A percentile compares a stretch with the other conserved stretches of the same genome.
Evolutionary conservation across 2,329 filamentous ascomycete species (phyloP).

Genomic region (Chaetomium strumarium): DNA sequence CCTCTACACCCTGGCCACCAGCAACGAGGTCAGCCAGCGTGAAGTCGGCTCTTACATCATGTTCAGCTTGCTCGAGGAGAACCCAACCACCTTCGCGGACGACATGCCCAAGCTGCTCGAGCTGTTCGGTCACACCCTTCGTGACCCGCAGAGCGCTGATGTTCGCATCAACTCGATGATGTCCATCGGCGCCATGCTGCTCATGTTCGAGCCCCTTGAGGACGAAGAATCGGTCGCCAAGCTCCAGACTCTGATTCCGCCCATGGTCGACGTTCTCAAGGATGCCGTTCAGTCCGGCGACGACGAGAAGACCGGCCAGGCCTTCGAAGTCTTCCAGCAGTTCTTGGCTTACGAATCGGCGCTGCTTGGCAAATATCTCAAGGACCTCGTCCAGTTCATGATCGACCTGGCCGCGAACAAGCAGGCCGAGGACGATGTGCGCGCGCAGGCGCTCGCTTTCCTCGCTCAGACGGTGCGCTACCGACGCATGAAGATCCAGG

Average conservation of each 20-base stretch:
- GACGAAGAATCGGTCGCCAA: constrained; percentile 65
- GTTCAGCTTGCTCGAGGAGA: constrained; percentile 82
- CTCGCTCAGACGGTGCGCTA: constrained; percentile 88
- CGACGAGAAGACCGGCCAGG: constrained; percentile 81
- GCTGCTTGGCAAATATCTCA: constrained; percentile 78
- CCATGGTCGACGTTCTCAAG: constrained; percentile 87
- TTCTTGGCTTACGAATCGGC: constrained; percentile 84
- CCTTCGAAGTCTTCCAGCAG: constrained; percentile 96
- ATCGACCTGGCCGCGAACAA: constrained; percentile 75
- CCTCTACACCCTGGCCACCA: constrained; percentile 73
- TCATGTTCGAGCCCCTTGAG: constrained; percentile 84
- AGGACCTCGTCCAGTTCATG: constrained; percentile 90
- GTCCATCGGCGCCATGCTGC: constrained; percentile 78
- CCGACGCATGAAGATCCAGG: constrained; percentile 93
- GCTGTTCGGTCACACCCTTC: constrained; percentile 81
- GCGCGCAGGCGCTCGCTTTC: constrained; percentile 87
- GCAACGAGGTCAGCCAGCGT: constrained; percentile 67
- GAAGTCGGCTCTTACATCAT: constrained; percentile 92
- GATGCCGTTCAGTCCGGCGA: constrained; percentile 71
- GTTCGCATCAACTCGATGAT: constrained; percentile 93
- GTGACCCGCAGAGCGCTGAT: constrained; percentile 83
- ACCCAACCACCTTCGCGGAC: constrained; percentile 77
- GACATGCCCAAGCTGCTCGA: constrained; percentile 74
- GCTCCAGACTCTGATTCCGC: constrained; percentile 75
- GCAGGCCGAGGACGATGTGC: constrained; percentile 73